A percentile compares a stretch with the other conserved stretches of the same genome.
Evolutionary conservation across 352 stramenopile genomes (phyloP).

Genomic region (Phytopythium sindhum): DNA sequence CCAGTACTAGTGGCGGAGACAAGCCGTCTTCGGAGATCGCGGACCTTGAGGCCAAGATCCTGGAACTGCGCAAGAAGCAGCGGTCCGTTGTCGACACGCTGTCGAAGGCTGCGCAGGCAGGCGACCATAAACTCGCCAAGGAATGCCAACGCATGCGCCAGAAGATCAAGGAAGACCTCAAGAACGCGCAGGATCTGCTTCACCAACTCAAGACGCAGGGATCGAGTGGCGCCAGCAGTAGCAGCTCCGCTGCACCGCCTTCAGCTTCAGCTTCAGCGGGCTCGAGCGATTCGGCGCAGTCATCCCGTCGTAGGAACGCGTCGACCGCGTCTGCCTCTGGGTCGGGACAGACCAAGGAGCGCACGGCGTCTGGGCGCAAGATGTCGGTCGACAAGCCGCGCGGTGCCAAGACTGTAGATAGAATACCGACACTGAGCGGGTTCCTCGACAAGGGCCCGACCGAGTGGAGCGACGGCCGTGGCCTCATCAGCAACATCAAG

Average conservation of each 20-base stretch:
- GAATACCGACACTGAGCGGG: conserved; percentile 69
- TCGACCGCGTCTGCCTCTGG: conserved; percentile 11
- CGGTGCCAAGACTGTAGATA: conserved; percentile 36
- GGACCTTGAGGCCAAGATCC: conserved; percentile 65
- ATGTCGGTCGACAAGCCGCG: conserved; percentile 24
- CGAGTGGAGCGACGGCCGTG: conserved; percentile 67
- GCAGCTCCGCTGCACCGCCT: conserved; percentile 3
- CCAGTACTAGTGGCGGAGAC: conserved; percentile 15
- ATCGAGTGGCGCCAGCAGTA: conserved; percentile 3
- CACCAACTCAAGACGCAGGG: conserved; percentile 51
- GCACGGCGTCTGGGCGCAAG: conserved; percentile 16
- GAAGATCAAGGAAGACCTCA: conserved; percentile 78
- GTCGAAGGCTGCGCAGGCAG: conserved; percentile 62
- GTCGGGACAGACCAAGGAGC: conserved; percentile 4
- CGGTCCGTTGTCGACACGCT: conserved; percentile 66
- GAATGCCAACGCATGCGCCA: conserved; percentile 73
- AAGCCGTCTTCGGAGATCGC: conserved; percentile 49
- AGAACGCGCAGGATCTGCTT: conserved; percentile 62
- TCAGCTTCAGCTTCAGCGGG: not conserved
- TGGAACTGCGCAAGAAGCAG: conserved; percentile 78
- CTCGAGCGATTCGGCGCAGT: not conserved
- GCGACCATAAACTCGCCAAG: conserved; percentile 70
- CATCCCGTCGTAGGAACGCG: conserved; percentile 6
- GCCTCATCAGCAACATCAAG: conserved; percentile 82
- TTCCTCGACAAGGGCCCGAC: conserved; percentile 87